Conservation (phyloP, 305 asterid species). For the Salvia sclarea region DNA sequence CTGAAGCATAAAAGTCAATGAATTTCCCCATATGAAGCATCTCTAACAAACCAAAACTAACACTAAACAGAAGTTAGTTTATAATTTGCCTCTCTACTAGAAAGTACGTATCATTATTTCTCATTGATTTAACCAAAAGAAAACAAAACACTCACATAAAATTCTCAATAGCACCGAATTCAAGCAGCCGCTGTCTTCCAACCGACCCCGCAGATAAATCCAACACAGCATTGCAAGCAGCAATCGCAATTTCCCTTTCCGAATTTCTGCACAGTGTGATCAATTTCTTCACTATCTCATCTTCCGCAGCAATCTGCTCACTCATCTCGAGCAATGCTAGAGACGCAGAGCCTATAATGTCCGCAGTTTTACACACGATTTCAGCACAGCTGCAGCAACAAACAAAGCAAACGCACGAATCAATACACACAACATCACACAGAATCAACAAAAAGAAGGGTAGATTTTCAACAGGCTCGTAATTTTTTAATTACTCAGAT, state of each 20-base stretch:
- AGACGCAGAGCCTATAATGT: slow-evolving; percentile 63
- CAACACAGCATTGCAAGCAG: slow-evolving; percentile 73
- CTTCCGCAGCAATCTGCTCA: slow-evolving; percentile 56
- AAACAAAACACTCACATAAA: slow-evolving; percentile 56
- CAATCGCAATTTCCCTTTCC: slow-evolving; percentile 42
- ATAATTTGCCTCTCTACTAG: background rate
- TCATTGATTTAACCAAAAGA: background rate
- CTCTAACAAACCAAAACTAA: slow-evolving; percentile 20
- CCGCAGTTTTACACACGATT: slow-evolving; percentile 49
- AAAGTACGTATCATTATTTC: background rate
- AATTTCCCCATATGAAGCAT: background rate
- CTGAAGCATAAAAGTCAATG: slow-evolving; percentile 6
- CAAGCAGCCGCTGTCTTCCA: slow-evolving; percentile 55
- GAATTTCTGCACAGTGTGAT: slow-evolving; percentile 45
- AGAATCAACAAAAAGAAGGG: background rate
- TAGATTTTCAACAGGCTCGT: background rate
- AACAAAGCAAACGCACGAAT: background rate
- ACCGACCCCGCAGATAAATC: slow-evolving; percentile 63
- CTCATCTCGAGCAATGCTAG: slow-evolving; percentile 59
- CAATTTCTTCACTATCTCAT: slow-evolving; percentile 52
- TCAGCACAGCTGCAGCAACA: slow-evolving; percentile 43
- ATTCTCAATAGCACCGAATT: slow-evolving; percentile 50
- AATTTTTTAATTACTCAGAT: slow-evolving; percentile 46
- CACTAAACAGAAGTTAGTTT: background rate
- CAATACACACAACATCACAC: slow-evolving; percentile 4